Evolutionary conservation across 257 asterid genomes (phyloP), one percentile per base, ranked within the genome.

Genomic region (Solanum rostratum): DNA sequence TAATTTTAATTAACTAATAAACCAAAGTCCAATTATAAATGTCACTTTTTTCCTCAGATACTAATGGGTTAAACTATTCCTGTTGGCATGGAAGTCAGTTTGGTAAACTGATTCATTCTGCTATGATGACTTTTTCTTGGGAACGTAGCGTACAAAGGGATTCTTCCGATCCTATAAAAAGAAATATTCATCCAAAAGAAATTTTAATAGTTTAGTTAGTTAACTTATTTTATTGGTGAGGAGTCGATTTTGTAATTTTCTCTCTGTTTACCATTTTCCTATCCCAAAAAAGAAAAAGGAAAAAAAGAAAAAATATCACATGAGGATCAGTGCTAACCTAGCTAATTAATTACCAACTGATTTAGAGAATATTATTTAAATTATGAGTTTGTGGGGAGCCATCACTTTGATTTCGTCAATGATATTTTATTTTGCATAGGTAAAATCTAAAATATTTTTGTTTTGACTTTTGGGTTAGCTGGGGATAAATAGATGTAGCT

Each of bases 381-480:
- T 22, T 46, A 24, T 24, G 9, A 46, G 81, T 46, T 74, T 10
- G 81, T 24, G 81, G 81, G 60, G 24, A 74, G 24, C 81, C 81
- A 66, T 74, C n/a, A 74, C 81, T 46, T 46, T 74, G 84, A 65
- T 79, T 19, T 79, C 7, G 83, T 85, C 85, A 85, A 81, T 12
- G 11, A 39, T 43, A 10, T n/a, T 54, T 33, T 80, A 78, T 59
- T 82, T 62, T 85, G n/a, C 43, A n/a, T 12, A 10, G 46, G 24
- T 57, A 71, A 19, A 52, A 84, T 52, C n/a, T 15, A 10, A 27
- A 22, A 78, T 16, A 6, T 27, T 5, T 41, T 39, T 59, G 70
- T 10, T 37, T 85, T 70, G 87, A 85, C 79, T 85, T 85, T 69
- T 11, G 52, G 14, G 53, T 49, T 49, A 10, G 3, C 4, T 49